Percentiles rank a stretch among this genome's conserved stretches.
Evolutionary conservation across 108 stramenopile species (phyloP).

Genomic region (Fistulifera pelliculosa): DNA sequence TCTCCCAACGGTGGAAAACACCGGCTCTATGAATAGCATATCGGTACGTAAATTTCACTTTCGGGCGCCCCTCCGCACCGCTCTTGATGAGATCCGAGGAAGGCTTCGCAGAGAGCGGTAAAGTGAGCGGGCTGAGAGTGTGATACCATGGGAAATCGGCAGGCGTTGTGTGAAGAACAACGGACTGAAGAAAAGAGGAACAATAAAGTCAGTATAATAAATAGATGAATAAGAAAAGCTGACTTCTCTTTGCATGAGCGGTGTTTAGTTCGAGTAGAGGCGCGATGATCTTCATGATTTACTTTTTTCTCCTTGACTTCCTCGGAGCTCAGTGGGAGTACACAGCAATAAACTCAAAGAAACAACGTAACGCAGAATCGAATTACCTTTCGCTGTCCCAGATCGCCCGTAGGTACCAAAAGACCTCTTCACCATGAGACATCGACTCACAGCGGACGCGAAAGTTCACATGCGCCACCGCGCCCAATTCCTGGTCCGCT

Average conservation of each 20-base stretch:
- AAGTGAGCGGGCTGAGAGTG: conserved; percentile 40
- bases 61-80: background rate
- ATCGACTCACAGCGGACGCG: conserved; percentile 74
- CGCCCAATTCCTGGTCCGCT: conserved; percentile 6
- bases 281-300: no score
- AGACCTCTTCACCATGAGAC: conserved; percentile 73
- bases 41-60: conserved; percentile 37
- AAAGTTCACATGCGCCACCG: conserved; percentile 60
- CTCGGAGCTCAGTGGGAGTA: background rate
- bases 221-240: background rate
- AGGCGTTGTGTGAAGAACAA: conserved; percentile 67
- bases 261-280: no score
- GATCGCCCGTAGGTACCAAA: conserved; percentile 20
- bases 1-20: conserved; percentile 61
- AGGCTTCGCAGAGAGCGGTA: conserved; percentile 16
- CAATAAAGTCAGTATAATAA: background rate
- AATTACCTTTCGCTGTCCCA: conserved; percentile 7
- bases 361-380: background rate
- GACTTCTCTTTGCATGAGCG: background rate
- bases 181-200: conserved; percentile 21
- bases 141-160: conserved; percentile 68
- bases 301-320: background rate
- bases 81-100: background rate
- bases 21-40: conserved; percentile 65
- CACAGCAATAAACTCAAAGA: background rate